A percentile compares a stretch with the other conserved stretches of the same genome.
These are phyloP conservation scores for Cryphonectria naterciae DNA, from an alignment of 2,329 filamentous ascomycete genomes.

Conservation along the genomic window DNA sequence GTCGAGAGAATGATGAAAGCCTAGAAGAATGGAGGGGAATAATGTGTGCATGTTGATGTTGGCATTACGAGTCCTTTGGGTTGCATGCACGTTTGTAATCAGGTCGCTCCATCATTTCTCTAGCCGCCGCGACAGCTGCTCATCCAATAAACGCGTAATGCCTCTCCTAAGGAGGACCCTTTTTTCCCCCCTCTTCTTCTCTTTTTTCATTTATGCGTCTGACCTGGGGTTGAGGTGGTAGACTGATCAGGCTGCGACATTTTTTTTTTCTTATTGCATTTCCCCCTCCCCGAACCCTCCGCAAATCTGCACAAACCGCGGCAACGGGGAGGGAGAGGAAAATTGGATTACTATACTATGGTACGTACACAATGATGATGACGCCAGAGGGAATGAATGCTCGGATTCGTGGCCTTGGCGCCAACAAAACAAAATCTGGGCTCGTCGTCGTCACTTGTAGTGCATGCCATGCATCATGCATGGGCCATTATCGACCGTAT, in stretches of 20 bases:
- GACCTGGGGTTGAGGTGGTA: neutral
- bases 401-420: constrained; percentile 2
- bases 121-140: neutral
- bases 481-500: neutral
- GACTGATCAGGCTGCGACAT: constrained; percentile 1
- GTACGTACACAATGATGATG: neutral
- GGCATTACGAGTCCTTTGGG: constrained; percentile 17
- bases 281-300: neutral
- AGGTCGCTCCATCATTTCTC: neutral
- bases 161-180: neutral
- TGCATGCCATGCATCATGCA: neutral
- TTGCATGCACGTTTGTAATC: constrained; percentile 1
- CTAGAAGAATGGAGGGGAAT: constrained; percentile 5
- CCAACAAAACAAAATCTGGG: neutral
- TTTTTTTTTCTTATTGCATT: neutral
- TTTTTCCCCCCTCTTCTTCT: neutral
- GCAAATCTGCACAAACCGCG: neutral
- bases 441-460: neutral
- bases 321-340: neutral
- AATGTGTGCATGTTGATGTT: neutral
- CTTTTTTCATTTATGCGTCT: neutral
- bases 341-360: neutral
- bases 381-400: neutral
- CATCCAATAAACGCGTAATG: neutral
- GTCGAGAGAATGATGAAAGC: constrained; percentile 24